phyloP scores from a whole-genome alignment of 345 rosid genomes.

The Cardamine resedifolia region DNA sequence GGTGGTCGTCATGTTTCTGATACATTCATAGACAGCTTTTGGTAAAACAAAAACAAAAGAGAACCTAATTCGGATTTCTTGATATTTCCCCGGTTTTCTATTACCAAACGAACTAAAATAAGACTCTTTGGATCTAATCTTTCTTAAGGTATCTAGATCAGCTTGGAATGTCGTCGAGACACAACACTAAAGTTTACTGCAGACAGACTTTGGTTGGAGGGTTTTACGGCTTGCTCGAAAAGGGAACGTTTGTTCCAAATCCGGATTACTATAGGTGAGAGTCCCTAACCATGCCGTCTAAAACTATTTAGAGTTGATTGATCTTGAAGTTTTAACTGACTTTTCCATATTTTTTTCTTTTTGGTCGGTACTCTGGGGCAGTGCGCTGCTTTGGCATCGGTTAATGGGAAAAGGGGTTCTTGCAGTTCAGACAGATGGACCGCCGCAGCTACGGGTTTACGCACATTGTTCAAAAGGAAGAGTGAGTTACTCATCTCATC shows the following conservation, averaged over 20 bases:
- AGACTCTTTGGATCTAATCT: background rate
- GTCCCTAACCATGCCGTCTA: background rate
- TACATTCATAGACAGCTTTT: slow-evolving; percentile 88
- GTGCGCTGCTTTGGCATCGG: slow-evolving; percentile 95
- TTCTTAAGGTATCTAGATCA: slow-evolving; percentile 86
- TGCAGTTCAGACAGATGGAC: slow-evolving; percentile 51
- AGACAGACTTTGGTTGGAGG: slow-evolving; percentile 96
- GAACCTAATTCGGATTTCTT: background rate
- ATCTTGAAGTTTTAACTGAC: slow-evolving; percentile 1
- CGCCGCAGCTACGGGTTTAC: slow-evolving; percentile 66
- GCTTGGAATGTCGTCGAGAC: slow-evolving; percentile 92
- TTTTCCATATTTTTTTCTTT: background rate
- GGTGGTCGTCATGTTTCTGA: slow-evolving; percentile 85
- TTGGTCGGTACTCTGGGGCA: slow-evolving; percentile 33
- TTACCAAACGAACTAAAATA: background rate
- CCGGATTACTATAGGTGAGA: slow-evolving; percentile 97
- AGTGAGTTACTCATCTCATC: slow-evolving; percentile 50
- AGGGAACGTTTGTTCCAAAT: slow-evolving; percentile 63
- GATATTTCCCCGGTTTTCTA: background rate
- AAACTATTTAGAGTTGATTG: background rate
- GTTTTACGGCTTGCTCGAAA: slow-evolving; percentile 80
- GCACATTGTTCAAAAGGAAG: slow-evolving; percentile 96
- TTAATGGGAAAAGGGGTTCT: slow-evolving; percentile 94
- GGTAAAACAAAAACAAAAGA: slow-evolving; percentile 45
- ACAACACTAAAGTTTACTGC: slow-evolving; percentile 94